Evolutionary conservation across 2,329 filamentous ascomycete genomes (phyloP).

Genomic region (Beauveria caledonica): DNA sequence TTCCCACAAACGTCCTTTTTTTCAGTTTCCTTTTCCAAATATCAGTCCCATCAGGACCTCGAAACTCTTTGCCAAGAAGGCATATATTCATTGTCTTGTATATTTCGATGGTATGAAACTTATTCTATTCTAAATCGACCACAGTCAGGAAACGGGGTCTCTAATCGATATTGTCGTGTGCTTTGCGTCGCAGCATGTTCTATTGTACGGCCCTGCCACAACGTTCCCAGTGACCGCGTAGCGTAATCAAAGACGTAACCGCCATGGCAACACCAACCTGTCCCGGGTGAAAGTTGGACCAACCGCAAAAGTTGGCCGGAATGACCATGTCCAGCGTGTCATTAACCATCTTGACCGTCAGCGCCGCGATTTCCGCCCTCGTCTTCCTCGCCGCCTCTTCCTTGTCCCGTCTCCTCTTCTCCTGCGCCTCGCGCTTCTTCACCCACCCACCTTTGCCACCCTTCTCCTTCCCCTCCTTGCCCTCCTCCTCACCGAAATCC

Average conservation of each 20-base stretch:
- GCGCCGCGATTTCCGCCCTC: conserved; percentile 21
- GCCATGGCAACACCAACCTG: conserved; percentile 52
- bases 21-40: not conserved
- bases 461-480: conserved; percentile 13
- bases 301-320: conserved; percentile 52
- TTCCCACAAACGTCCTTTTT: too few relatives aligned
- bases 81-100: not conserved
- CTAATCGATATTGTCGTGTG: too few relatives aligned
- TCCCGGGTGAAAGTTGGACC: conserved; percentile 44
- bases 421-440: conserved; percentile 19
- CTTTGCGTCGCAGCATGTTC: too few relatives aligned
- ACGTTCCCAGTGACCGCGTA: conserved; percentile 52
- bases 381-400: conserved; percentile 25
- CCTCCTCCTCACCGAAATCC: conserved; percentile 14
- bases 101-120: not conserved
- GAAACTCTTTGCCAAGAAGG: not conserved
- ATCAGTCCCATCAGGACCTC: not conserved
- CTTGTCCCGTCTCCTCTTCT: conserved; percentile 27
- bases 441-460: conserved; percentile 1
- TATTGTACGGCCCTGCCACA: conserved; percentile 18
- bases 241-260: conserved; percentile 53
- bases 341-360: conserved; percentile 43
- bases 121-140: not conserved
- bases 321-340: conserved; percentile 55
- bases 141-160: not conserved